Base-by-base conservation (phyloP, 495 filamentous ascomycete genomes). In the Aspergillus avenaceus region DNA sequence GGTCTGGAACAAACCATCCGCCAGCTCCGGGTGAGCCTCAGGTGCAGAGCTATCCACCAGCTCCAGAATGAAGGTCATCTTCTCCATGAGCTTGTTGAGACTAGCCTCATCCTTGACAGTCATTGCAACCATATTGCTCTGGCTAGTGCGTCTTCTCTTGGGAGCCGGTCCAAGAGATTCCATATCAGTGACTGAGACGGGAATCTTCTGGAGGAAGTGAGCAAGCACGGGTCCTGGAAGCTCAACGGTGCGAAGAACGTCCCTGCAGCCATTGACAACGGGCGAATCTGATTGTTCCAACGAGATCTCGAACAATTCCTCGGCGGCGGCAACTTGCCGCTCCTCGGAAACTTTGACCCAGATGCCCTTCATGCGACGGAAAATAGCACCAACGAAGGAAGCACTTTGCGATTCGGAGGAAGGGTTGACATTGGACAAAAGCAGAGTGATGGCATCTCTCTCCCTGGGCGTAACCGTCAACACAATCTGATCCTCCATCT, bases 11-110 rank as follows among this genome's bases (percentile, higher is more conserved):
- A 97, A 75, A 32, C 80, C 82, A 50, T 79, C 79, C 3, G 95
- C 75, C 27, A 98, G 70, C 55, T 87, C 77, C 0, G 85, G 82
- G 56, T 91, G 84, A 14, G 79, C 73, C 52, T 82, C 83, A 1
- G 87, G 83, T 14, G 78, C 76, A 18, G 90, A 92, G 41, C 76
- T 79, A 54, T 96, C 90, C 11, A 97, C 74, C 11, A 97, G 70
- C 61, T 97, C 90, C 3, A 96, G 73, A n/a, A 96, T 86, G 54
- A 96, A 84, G 3, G 89, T 96, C 46, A 88, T 78, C 61, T 84
- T 85, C 56, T 79, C 81, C 56, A 96, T 75, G 5, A 81, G 73
- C 31, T 76, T 73, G 50, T 76, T 76, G 18, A 88, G 62, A 47
- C 87, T 80, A 9, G 75, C 65, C 25, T 78, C 67, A 54, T 77